Conservation (phyloP, 306 rosid species). For the Crataegus laevigata region DNA sequence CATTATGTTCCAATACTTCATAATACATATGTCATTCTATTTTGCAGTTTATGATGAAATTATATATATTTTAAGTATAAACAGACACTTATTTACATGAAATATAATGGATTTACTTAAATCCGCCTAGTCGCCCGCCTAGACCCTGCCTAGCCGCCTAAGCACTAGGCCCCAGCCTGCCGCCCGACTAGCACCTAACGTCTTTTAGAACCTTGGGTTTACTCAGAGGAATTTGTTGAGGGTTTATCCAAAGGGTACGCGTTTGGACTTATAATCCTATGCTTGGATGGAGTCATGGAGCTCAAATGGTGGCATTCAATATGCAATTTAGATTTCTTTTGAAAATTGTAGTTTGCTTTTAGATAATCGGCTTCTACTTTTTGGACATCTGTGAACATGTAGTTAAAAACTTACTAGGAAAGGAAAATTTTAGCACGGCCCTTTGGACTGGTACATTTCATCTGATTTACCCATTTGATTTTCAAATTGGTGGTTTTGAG, state of each 20-base stretch:
- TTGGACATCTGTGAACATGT: background rate
- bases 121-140: too few relatives aligned
- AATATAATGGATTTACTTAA: too few relatives aligned
- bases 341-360: background rate
- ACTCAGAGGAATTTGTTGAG: slow-evolving; percentile 70
- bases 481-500: background rate
- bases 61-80: too few relatives aligned
- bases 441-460: background rate
- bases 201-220: too few relatives aligned
- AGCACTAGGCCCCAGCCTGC: too few relatives aligned
- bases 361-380: background rate
- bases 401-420: background rate
- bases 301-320: slow-evolving; percentile 98
- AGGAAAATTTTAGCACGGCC: background rate
- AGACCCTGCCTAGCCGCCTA: too few relatives aligned
- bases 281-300: slow-evolving; percentile 93
- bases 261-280: slow-evolving; percentile 75
- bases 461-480: background rate
- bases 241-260: slow-evolving; percentile 74
- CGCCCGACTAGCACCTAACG: too few relatives aligned
- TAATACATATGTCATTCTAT: too few relatives aligned
- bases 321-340: slow-evolving; percentile 60
- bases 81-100: too few relatives aligned
- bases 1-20: too few relatives aligned
- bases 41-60: too few relatives aligned